phyloP scores from a whole-genome alignment of 257 asterid species.

The Lithospermum erythrorhizon region DNA sequence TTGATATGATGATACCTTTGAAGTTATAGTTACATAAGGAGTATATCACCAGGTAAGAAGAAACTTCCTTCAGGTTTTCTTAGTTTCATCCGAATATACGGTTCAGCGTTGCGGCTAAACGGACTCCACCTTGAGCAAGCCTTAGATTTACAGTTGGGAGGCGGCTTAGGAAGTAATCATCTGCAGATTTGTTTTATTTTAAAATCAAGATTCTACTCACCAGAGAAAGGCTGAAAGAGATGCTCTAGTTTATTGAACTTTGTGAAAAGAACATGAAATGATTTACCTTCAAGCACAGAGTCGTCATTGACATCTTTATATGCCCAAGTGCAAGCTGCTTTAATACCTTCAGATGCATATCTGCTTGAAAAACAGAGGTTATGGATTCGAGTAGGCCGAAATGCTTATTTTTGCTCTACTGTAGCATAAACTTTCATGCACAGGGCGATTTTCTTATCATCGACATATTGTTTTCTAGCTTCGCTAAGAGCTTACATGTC shows the following conservation, averaged over 20 bases:
- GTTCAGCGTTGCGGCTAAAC: constrained; percentile 76
- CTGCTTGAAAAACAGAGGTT: constrained; percentile 19
- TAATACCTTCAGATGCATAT: constrained; percentile 73
- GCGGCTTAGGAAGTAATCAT: constrained; percentile 56
- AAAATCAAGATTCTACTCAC: neutral
- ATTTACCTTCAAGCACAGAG: constrained; percentile 57
- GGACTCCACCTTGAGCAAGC: constrained; percentile 85
- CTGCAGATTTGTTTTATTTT: constrained; percentile 26
- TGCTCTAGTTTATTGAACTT: too few species aligned
- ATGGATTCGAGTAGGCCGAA: neutral
- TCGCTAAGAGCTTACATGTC: constrained; percentile 34
- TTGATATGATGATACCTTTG: too few species aligned
- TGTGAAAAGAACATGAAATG: neutral
- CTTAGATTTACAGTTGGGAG: constrained; percentile 50
- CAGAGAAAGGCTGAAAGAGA: neutral
- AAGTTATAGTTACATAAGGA: neutral
- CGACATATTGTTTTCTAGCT: too few species aligned
- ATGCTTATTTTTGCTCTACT: neutral
- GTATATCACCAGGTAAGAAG: neutral
- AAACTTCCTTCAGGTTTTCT: neutral
- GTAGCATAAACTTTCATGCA: neutral
- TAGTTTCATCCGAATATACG: constrained; percentile 50
- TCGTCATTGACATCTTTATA: constrained; percentile 56
- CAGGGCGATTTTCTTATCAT: neutral
- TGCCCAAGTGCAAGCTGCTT: constrained; percentile 84